These are phyloP conservation scores for Penicillium sp. DNA, from an alignment of 2,329 filamentous ascomycete genomes.

Conservation along the genomic window DNA sequence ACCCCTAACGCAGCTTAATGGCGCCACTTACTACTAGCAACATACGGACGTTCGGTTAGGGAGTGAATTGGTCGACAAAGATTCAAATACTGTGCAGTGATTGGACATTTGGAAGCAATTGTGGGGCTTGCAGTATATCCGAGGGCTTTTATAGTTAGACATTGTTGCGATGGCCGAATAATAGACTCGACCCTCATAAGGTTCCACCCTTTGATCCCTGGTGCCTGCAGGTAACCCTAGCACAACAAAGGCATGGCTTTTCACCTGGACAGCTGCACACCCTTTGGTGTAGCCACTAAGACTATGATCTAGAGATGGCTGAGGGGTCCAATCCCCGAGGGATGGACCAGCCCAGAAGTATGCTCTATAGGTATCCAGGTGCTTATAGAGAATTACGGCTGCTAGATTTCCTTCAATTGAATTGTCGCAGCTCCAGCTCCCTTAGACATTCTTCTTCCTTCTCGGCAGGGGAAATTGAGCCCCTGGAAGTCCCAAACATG, in stretches of 20 bases:
- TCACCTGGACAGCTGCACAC: background rate
- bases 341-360: background rate
- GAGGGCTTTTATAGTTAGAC: background rate
- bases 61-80: background rate
- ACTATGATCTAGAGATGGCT: background rate
- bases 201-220: background rate
- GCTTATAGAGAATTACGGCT: background rate
- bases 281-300: background rate
- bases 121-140: background rate
- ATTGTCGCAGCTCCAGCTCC: background rate
- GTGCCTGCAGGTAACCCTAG: background rate
- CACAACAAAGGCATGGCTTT: background rate
- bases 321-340: background rate
- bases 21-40: background rate
- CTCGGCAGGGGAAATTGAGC: background rate
- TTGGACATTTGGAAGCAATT: background rate
- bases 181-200: background rate
- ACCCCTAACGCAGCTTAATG: background rate
- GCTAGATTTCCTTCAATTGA: background rate
- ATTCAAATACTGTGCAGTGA: background rate
- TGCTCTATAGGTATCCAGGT: background rate
- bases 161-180: background rate
- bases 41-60: background rate
- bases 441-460: background rate
- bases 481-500: background rate